phyloP scores from a whole-genome alignment of 768 basidiomycete species.

The Scleroderma citrinum region DNA sequence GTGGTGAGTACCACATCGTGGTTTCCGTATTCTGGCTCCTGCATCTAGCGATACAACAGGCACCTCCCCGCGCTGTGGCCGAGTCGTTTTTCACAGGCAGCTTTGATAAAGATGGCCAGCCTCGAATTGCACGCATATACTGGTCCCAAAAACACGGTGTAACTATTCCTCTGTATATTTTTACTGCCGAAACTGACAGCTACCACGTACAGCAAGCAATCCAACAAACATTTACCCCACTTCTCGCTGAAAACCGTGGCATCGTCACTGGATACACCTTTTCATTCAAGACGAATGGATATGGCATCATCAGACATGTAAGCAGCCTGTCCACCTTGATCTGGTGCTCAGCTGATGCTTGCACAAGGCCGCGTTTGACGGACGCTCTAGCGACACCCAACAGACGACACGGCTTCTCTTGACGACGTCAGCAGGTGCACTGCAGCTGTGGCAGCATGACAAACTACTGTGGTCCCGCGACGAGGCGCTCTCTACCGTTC shows the following conservation, averaged over 20 bases:
- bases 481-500: conserved; percentile 64
- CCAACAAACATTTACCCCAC: conserved; percentile 45
- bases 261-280: conserved; percentile 50
- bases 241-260: conserved; percentile 41
- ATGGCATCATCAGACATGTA: conserved; percentile 71
- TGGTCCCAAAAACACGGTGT: conserved; percentile 60
- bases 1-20: conserved; percentile 42
- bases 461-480: conserved; percentile 71
- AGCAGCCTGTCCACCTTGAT: conserved; percentile 11
- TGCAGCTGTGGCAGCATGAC: conserved; percentile 68
- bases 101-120: conserved; percentile 40
- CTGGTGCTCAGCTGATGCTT: neutral
- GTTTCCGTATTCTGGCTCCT: conserved; percentile 12
- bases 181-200: neutral
- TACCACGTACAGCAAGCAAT: conserved; percentile 44
- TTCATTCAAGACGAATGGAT: conserved; percentile 54
- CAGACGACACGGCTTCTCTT: conserved; percentile 43
- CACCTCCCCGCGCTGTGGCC: conserved; percentile 34
- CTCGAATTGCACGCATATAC: conserved; percentile 57
- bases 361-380: conserved; percentile 48
- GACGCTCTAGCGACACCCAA: conserved; percentile 31
- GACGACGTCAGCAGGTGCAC: conserved; percentile 68
- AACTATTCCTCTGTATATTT: conserved; percentile 16
- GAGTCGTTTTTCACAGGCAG: conserved; percentile 56
- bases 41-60: conserved; percentile 25